Base-by-base conservation (phyloP, 2,329 filamentous ascomycete species). In the Colletotrichum filicis region DNA sequence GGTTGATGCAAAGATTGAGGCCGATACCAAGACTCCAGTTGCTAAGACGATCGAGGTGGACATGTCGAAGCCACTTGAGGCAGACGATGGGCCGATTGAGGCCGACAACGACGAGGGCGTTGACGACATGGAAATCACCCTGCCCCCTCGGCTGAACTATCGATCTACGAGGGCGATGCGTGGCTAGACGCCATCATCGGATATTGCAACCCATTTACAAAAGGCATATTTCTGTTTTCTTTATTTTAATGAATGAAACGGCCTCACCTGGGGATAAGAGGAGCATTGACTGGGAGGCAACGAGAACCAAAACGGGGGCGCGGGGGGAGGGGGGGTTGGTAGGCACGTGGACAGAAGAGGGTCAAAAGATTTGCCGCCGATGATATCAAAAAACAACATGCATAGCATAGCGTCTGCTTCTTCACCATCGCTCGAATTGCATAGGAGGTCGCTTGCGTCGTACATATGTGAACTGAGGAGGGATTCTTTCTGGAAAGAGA, bases 81-180 rank as follows among this genome's bases (percentile, higher is more conserved):
- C 68, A 1, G 71, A 69, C 16, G 37, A 68, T 52, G 55, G 49
- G 46, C 55, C 63, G n/a, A 74, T 74, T 12, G 65, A 77, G 30
- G 76, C 81, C 24, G 82, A 83, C 19, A 49, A 49, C 1, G 85
- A 87, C 52, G 86, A 87, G 74, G 82, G 82, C 19, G 78, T 85
- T 19, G 83, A 84, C 53, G 78, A 83, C 8, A 81, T 83, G 60
- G 82, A 82, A 65, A 66, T 22, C 65, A 35, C 63, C 11, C 79
- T 79, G 46, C 68, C 80, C 4, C 84, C 85, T 1, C 83, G 80
- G 73, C 73, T 87, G 68, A 79, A 83, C 53, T 87, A 83, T 74
- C 83, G 82, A 72, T 86, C 85, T 42, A 85, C 85, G 19, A 79
- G 84, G 74, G 76, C 77, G 30, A 83, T 84, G 82, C 79, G 82